phyloP scores from a whole-genome alignment of 1,284 basidiomycete species.

The Cystobasidium pallidum region DNA sequence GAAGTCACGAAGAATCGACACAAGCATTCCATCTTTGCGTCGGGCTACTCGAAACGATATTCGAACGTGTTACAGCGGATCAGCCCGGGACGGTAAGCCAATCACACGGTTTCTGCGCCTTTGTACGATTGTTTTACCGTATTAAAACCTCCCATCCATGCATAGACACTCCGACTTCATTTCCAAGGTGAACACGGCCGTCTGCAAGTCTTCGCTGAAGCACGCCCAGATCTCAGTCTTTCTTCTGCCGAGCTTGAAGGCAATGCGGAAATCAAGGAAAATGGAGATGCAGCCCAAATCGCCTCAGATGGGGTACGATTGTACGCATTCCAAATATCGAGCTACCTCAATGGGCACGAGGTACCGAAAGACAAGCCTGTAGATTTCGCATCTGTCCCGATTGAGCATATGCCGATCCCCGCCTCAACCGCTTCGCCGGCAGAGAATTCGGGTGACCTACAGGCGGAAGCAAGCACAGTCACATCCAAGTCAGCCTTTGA shows the following conservation, averaged over 20 bases:
- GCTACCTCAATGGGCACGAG: slow-evolving; percentile 27
- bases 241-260: not conserved
- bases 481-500: not conserved
- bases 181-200: slow-evolving; percentile 13
- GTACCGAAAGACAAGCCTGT: slow-evolving; percentile 4
- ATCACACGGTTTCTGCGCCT: no score
- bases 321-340: slow-evolving; percentile 32
- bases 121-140: no score
- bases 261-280: not conserved
- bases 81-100: slow-evolving; percentile 25
- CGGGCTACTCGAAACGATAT: slow-evolving; percentile 66
- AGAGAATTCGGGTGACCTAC: not conserved
- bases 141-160: no score
- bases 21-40: slow-evolving; percentile 79
- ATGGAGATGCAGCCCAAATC: not conserved
- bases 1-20: slow-evolving; percentile 66
- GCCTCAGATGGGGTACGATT: not conserved
- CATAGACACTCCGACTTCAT: slow-evolving; percentile 20
- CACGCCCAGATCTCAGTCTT: slow-evolving; percentile 8
- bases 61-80: slow-evolving; percentile 28
- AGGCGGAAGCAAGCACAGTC: not conserved
- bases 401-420: no score
- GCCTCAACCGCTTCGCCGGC: not conserved
- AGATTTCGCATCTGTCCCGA: slow-evolving; percentile 27
- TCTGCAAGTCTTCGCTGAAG: slow-evolving; percentile 30